A percentile compares a stretch with the other conserved stretches of the same genome.
Evolutionary conservation across 441 rosid species (phyloP).

Genomic region (Euphorbia corollata): DNA sequence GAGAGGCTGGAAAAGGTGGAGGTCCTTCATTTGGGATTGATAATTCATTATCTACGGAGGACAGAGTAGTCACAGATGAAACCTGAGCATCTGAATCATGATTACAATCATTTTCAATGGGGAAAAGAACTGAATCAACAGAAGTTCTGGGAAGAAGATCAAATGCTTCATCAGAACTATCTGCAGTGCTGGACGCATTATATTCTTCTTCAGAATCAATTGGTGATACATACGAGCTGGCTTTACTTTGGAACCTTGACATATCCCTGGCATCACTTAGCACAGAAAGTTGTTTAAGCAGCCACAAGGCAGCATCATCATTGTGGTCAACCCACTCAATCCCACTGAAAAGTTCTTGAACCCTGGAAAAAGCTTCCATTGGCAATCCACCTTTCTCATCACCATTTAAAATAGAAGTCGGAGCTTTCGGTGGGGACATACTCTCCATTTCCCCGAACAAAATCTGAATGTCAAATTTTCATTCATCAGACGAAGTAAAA

Average conservation of each 20-base stretch:
- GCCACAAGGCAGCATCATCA: constrained; percentile 90
- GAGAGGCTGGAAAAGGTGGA: constrained; percentile 20
- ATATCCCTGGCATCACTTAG: constrained; percentile 75
- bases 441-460: constrained; percentile 87
- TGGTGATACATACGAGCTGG: constrained; percentile 56
- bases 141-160: constrained; percentile 43
- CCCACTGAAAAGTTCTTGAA: constrained; percentile 89
- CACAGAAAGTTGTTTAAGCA: constrained; percentile 82
- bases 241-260: constrained; percentile 60
- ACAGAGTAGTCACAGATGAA: constrained; percentile 23
- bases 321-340: constrained; percentile 74
- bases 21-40: constrained; percentile 25
- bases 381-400: constrained; percentile 96
- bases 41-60: constrained; percentile 27
- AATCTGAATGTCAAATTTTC: constrained; percentile 42
- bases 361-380: constrained; percentile 89
- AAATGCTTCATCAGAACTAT: constrained; percentile 88
- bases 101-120: constrained; percentile 36
- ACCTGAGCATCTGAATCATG: constrained; percentile 36
- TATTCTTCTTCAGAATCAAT: constrained; percentile 87
- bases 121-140: constrained; percentile 26
- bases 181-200: constrained; percentile 81
- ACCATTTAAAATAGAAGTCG: constrained; percentile 60
- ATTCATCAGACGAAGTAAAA: constrained; percentile 12
- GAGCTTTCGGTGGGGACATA: constrained; percentile 53